Percentiles rank a stretch among this genome's conserved stretches.
Evolutionary conservation across 148 eudicot species (phyloP).

Genomic region (Euryodendron excelsum): DNA sequence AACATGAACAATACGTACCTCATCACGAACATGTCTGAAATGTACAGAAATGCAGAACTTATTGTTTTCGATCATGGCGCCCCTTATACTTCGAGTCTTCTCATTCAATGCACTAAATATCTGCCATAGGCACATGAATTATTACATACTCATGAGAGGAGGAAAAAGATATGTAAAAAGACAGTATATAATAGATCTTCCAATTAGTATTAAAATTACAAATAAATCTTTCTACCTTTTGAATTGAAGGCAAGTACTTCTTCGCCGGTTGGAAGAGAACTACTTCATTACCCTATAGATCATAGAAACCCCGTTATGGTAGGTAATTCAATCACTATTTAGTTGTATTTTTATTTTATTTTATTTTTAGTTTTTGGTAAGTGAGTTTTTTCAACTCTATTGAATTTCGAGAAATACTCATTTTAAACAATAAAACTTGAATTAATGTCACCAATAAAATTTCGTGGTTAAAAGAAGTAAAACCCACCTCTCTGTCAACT

Average conservation of each 20-base stretch:
- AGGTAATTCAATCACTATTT: too few relatives aligned
- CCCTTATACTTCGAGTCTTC: constrained; percentile 42
- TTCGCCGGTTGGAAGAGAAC: constrained; percentile 59
- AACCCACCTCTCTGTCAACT: constrained; percentile 33
- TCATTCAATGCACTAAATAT: constrained; percentile 38
- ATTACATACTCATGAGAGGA: not conserved
- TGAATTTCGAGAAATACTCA: not conserved
- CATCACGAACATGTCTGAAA: constrained; percentile 45
- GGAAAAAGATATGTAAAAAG: not conserved
- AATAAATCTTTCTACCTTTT: constrained; percentile 29
- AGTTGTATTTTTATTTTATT: too few relatives aligned
- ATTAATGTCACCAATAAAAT: not conserved
- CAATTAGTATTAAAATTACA: not conserved
- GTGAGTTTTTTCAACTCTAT: too few relatives aligned
- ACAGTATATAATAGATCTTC: not conserved
- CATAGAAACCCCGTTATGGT: not conserved
- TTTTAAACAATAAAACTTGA: not conserved
- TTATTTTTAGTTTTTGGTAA: too few relatives aligned
- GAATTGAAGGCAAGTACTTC: constrained; percentile 48
- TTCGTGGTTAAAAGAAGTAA: not conserved
- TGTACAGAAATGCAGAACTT: constrained; percentile 63
- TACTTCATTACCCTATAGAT: constrained; percentile 48
- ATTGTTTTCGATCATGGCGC: constrained; percentile 54
- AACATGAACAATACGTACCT: constrained; percentile 32
- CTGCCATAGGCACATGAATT: constrained; percentile 22